A percentile compares a stretch with the other conserved stretches of the same genome.
phyloP scores from a whole-genome alignment of 805 yeast genomes.

The Monosporozyma yasuniensis region DNA sequence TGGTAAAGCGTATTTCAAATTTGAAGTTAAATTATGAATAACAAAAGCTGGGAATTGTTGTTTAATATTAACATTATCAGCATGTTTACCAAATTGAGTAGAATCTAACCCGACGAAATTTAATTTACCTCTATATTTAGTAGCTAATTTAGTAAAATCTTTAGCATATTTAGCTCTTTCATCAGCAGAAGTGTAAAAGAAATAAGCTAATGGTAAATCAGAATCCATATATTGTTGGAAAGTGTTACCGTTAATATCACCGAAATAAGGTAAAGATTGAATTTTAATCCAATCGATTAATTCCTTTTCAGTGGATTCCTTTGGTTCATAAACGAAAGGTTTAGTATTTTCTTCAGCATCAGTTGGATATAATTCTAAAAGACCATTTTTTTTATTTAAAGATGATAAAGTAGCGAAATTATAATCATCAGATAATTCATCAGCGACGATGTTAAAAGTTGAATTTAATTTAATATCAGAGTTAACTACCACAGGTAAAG shows the following conservation, averaged over 20 bases:
- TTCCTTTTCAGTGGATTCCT: constrained; percentile 33
- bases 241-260: constrained; percentile 73
- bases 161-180: constrained; percentile 51
- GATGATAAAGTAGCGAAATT: constrained; percentile 43
- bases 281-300: constrained; percentile 35
- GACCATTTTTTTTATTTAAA: constrained; percentile 22
- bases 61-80: constrained; percentile 76
- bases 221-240: constrained; percentile 67
- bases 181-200: constrained; percentile 67
- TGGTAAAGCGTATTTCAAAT: constrained; percentile 69
- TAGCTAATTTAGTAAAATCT: constrained; percentile 54
- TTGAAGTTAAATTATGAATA: constrained; percentile 60
- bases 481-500: constrained; percentile 52
- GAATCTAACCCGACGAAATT: constrained; percentile 89
- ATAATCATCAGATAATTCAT: constrained; percentile 50
- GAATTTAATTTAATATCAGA: constrained; percentile 39
- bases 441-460: constrained; percentile 58
- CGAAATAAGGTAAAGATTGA: constrained; percentile 24
- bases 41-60: constrained; percentile 86
- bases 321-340: constrained; percentile 24
- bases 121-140: constrained; percentile 66
- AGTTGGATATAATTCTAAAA: constrained; percentile 26
- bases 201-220: constrained; percentile 75
- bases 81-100: constrained; percentile 73
- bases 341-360: constrained; percentile 18